phyloP scores from a whole-genome alignment of 306 rosid genomes.

The Cicer pinnatifidum region DNA sequence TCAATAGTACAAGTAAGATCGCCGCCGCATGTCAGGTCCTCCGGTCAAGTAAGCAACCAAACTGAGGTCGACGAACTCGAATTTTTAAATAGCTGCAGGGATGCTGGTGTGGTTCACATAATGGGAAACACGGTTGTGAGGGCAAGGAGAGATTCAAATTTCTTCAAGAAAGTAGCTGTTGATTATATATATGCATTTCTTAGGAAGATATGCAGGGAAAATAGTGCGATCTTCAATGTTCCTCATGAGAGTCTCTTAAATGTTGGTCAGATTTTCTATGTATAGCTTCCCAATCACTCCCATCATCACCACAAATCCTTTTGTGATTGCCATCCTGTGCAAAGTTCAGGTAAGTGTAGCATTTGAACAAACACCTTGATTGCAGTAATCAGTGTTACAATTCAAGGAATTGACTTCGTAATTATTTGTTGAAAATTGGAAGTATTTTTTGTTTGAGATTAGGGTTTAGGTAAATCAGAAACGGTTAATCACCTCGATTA shows the following conservation, averaged over 20 bases:
- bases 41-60: constrained; percentile 58
- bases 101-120: constrained; percentile 96
- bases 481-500: no score
- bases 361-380: constrained; percentile 36
- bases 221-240: constrained; percentile 90
- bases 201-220: constrained; percentile 90
- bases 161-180: constrained; percentile 74
- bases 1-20: constrained; percentile 63
- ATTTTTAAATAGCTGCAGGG: constrained; percentile 74
- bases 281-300: constrained; percentile 48
- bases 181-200: constrained; percentile 90
- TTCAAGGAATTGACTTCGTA: constrained; percentile 18
- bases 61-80: constrained; percentile 76
- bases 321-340: constrained; percentile 35
- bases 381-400: constrained; percentile 38
- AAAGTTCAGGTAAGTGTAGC: constrained; percentile 40
- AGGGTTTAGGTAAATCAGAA: no score
- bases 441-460: not conserved
- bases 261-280: constrained; percentile 90
- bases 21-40: constrained; percentile 50
- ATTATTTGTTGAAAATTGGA: constrained; percentile 23
- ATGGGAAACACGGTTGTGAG: constrained; percentile 81
- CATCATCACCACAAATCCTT: not conserved
- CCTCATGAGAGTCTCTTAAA: constrained; percentile 97
- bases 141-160: constrained; percentile 76